A percentile compares a stretch with the other conserved stretches of the same genome.
Evolutionary conservation across 2,329 filamentous ascomycete species (phyloP).

Genomic region (Talaromyces sp.): DNA sequence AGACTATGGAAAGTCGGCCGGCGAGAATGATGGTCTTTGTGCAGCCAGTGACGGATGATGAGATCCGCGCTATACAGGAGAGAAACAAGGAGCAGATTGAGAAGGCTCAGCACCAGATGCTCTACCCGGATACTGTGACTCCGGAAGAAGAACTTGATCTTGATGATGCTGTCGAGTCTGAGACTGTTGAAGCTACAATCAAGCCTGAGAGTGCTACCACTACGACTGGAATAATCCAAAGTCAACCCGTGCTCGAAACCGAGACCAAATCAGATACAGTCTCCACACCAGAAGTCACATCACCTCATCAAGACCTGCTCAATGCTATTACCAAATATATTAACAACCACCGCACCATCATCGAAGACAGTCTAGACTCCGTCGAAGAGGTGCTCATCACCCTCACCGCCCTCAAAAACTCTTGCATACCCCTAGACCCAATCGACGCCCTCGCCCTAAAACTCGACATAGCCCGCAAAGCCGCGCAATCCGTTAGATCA

Average conservation of each 20-base stretch:
- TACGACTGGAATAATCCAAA: background rate
- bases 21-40: conserved; percentile 87
- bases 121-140: conserved; percentile 30
- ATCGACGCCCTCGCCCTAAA: background rate
- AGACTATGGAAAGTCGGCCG: conserved; percentile 61
- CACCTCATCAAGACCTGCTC: background rate
- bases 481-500: background rate
- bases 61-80: conserved; percentile 72
- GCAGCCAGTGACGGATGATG: conserved; percentile 71
- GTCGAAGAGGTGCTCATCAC: background rate
- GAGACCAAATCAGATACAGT: background rate
- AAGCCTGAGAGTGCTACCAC: background rate
- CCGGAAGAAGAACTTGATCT: conserved; percentile 17
- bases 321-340: background rate
- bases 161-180: background rate
- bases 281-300: background rate
- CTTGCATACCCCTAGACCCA: conserved; percentile 4
- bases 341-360: background rate
- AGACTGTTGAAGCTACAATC: background rate
- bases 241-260: background rate
- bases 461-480: background rate
- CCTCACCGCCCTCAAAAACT: background rate
- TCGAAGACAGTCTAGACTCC: background rate
- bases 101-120: conserved; percentile 59
- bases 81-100: conserved; percentile 63